Evolutionary conservation across 2,329 filamentous ascomycete genomes (phyloP), one percentile per base, ranked within the genome.

Genomic region (Scedosporium minutisporum): DNA sequence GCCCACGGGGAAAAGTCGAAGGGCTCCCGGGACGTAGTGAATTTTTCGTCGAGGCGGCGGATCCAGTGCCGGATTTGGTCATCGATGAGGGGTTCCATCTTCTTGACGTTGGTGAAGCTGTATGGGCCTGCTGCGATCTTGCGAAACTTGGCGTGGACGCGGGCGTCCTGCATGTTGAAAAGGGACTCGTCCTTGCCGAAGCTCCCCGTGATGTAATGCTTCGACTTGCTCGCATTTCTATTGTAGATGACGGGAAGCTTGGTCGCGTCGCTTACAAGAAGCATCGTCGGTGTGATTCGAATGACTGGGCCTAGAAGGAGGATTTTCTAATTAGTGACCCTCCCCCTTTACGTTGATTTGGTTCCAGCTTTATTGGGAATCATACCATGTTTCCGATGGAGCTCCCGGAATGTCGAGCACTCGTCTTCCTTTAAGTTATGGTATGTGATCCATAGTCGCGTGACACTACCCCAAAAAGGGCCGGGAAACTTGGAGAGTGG

Each of bases 1-100:
- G 79, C 78, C 82, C 82, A 85, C 61, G 77, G 78, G 0, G 80
- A 72, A 67, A 85, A 84, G 66, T 86, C 81, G 61, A 86, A 80
- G 0, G 70, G 66, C 48, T 78, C 69, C 1, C 76, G 74, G 0
- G 74, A 75, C 6, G 73, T 69, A 3, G 73, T 78, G 65, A 84
- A 86, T 4, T 69, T 69, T 2, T 73, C 68, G 2, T 77, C 72
- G 2, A 86, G 72, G n/a, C 75, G 78, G 3, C 68, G 66, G 7
- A 80, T 72, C 83, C 82, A 86, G n/a, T 76, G 70, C 2, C 69
- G 63, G 57, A 85, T 82, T 9, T 78, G 74, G 1, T 68, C 65
- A 64, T 86, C 82, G 2, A 87, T 74, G 33, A 85, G 66, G 0
- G 80, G 79, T 68, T 86, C 83, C 79, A 84, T 85, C 65, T 78